Evolutionary conservation across 2,329 filamentous ascomycete species (phyloP).

Genomic region (Coniochaeta sp.): DNA sequence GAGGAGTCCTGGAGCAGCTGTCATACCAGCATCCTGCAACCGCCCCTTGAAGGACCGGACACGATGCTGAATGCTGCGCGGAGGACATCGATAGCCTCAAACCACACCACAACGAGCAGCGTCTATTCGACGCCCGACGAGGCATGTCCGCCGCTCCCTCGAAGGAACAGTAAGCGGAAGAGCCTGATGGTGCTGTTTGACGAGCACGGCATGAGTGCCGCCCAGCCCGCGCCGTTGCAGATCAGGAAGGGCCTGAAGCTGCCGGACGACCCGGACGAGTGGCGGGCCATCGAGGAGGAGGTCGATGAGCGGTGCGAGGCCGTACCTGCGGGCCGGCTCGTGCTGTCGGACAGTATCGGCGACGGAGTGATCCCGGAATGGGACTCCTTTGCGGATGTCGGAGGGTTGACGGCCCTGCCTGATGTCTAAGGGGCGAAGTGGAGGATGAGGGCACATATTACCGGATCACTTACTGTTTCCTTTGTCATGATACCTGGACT

Average conservation of each 20-base stretch:
- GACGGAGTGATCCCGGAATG: not conserved
- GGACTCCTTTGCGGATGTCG: not conserved
- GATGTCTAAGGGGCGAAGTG: not conserved
- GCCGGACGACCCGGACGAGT: not conserved
- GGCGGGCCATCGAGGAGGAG: not conserved
- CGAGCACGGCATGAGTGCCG: not conserved
- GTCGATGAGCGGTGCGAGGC: not conserved
- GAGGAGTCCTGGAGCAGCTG: not conserved
- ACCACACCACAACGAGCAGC: slow-evolving; percentile 3
- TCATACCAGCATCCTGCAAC: not conserved
- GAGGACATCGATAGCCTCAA: not conserved
- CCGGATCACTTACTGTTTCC: not conserved
- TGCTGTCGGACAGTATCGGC: not conserved
- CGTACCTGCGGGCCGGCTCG: not conserved
- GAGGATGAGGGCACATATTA: not conserved
- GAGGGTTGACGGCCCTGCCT: not conserved
- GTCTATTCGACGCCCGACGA: slow-evolving; percentile 6
- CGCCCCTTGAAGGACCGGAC: not conserved
- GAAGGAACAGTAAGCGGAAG: slow-evolving; percentile 13
- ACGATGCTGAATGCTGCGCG: not conserved
- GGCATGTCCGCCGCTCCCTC: slow-evolving; percentile 9
- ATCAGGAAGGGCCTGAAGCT: not conserved
- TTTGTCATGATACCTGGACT: not conserved
- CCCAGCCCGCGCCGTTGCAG: slow-evolving; percentile 1
- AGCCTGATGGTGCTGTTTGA: not conserved